Evolutionary conservation across 2,329 filamentous ascomycete species (phyloP).

Genomic region (Fusarium continuum): DNA sequence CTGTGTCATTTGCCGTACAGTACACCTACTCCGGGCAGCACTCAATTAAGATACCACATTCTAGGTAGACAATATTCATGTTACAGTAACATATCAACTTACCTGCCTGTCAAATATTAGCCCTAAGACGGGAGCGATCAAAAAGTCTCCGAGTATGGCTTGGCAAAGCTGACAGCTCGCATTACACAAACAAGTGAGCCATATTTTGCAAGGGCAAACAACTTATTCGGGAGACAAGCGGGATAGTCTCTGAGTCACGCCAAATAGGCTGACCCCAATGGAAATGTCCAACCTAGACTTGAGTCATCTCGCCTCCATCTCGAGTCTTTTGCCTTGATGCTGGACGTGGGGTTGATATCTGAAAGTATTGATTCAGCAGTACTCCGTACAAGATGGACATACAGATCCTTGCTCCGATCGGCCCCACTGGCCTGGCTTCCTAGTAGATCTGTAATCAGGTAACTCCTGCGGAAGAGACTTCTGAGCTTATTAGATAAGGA

Average conservation of each 20-base stretch:
- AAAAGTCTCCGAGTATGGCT: constrained; percentile 27
- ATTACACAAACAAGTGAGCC: constrained; percentile 5
- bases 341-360: neutral
- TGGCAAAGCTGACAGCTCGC: constrained; percentile 27
- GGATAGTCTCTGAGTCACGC: neutral
- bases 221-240: neutral
- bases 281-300: neutral
- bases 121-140: neutral
- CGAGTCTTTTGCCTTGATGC: neutral
- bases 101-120: constrained; percentile 6
- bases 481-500: too few species aligned
- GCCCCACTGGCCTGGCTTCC: neutral
- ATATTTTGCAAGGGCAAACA: neutral
- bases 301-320: constrained; percentile 1
- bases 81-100: neutral
- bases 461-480: too few species aligned
- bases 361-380: neutral
- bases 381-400: neutral
- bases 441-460: too few species aligned
- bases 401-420: neutral
- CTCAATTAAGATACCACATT: neutral
- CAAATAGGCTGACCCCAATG: neutral
- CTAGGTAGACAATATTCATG: neutral
- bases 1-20: neutral
- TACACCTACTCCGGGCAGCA: too few species aligned